Evolutionary conservation across 495 filamentous ascomycete species (phyloP), one percentile per base, ranked within the genome.

Genomic region (Elasticomyces elasticus): DNA sequence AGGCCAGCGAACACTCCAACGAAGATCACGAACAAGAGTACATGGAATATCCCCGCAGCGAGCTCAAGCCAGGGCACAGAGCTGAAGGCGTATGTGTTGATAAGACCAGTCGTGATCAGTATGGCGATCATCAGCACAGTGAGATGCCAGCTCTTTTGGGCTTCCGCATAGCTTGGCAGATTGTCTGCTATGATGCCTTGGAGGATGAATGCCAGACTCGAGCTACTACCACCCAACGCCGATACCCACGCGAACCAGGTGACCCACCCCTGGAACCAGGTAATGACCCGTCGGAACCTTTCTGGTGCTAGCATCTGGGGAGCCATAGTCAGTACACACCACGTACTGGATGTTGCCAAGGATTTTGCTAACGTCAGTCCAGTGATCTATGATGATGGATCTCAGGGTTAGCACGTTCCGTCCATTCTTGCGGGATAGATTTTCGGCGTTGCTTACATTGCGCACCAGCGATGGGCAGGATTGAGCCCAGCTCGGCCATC

Each of bases 81-180:
- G 9, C 69, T 65, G 13, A 67, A 68, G 24, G 68, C 65, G 51
- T 69, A 71, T 22, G 71, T 66, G 54, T 77, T 77, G 41, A 73
- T 60, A 13, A 71, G 44, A 1, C 72, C 64, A 0, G 69, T 62
- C 19, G 74, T 59, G 6, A 70, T 31, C 11, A 70, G 60, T 2
- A 75, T 66, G 5, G 73, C 72, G 67, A 68, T 75, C 61, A 73
- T 69, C 25, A 78, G 62, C n/a, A 78, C 62, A 0, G 74, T 73
- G 22, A 71, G 71, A n/a, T 74, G 73, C 64, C 71, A 76, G 15
- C 67, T 56, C 30, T 74, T 51, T 13, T 7, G 15, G n/a, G n/a
- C n/a, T n/a, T n/a, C n/a, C 30, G 15, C 30, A 15, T 33, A 33
- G 30, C 15, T 15, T 7, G 30, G 30, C 7, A 7, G 15, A 15